These are phyloP conservation scores for Mycena filopes DNA, from an alignment of 768 basidiomycete species.

Conservation along the genomic window DNA sequence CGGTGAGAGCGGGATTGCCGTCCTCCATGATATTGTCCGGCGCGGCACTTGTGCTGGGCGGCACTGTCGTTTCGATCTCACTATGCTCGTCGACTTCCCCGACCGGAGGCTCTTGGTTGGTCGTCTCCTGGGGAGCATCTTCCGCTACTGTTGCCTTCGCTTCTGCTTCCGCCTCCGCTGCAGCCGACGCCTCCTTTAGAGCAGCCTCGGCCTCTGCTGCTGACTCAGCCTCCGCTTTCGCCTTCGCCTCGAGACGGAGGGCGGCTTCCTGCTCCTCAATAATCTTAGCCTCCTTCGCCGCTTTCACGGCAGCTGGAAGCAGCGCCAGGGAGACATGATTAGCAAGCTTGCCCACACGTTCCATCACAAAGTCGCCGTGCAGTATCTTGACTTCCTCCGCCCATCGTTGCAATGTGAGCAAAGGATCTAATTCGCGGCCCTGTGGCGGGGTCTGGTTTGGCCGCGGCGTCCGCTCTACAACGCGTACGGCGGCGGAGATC, in stretches of 20 bases:
- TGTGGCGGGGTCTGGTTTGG: conserved; percentile 51
- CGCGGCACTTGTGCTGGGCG: conserved; percentile 11
- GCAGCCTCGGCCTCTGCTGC: conserved; percentile 44
- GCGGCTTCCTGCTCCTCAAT: conserved; percentile 65
- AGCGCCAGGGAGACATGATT: conserved; percentile 80
- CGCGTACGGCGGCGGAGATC: conserved; percentile 67
- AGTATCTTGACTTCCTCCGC: conserved; percentile 86
- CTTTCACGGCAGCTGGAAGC: conserved; percentile 82
- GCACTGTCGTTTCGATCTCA: conserved; percentile 29
- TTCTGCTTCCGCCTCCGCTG: conserved; percentile 46
- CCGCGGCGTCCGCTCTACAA: conserved; percentile 63
- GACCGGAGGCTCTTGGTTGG: conserved; percentile 18
- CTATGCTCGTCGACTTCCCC: conserved; percentile 23
- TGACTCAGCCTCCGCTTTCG: conserved; percentile 47
- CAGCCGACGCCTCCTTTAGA: conserved; percentile 44
- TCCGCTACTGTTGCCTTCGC: conserved; percentile 46
- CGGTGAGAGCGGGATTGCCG: conserved; percentile 32
- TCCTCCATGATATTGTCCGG: conserved; percentile 49
- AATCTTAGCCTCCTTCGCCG: conserved; percentile 64
- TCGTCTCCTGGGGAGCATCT: conserved; percentile 30
- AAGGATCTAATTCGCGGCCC: conserved; percentile 77
- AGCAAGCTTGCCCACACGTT: conserved; percentile 71
- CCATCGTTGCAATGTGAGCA: conserved; percentile 90
- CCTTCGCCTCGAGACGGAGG: conserved; percentile 49
- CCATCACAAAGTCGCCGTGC: conserved; percentile 77